Evolutionary conservation across 805 yeast species (phyloP), one percentile per base, ranked within the genome.

Genomic region (Yamadazyma olivae): DNA sequence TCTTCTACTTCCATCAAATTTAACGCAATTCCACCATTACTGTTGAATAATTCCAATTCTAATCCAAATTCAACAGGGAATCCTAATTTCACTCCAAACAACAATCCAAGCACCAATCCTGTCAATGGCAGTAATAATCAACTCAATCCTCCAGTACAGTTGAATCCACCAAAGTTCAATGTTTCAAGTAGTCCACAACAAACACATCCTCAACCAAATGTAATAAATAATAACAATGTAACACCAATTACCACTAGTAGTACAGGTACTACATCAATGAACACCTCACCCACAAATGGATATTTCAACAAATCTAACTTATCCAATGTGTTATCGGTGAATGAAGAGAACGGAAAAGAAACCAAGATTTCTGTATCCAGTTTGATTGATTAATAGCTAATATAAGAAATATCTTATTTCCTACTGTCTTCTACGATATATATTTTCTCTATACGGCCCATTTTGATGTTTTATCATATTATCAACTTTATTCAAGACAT

Each of bases 291-390:
- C 17, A 41, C 43, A 12, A 41, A 40, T 26, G 19, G 35, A 3
- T 31, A 42, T 15, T 36, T 37, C 17, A 21, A 35, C 21, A 38
- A 29, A 19, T 37, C 40, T 27, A 41, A 39, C 25, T 29, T 41
- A 16, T 41, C 45, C 7, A 44, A 39, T 22, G 42, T 38, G 7
- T 40, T 39, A 29, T 24, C 34, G 9, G 41, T 33, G 3, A 34
- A 38, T n/a, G 39, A 43, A 20, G 39, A 33, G n/a, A 43, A 43
- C 17, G 23, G 10, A 10, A 39, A 40, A 18, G 40, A 35, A 16
- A 49, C 57, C 17, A 62, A 62, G 41, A 62, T 62, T 27, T 53
- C 63, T 4, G 67, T 62, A 1, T 52, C 61, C 10, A 56, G 62
- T 33, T 50, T 62, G 33, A 54, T 62, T 33, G 64, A 60, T 40